Base-by-base conservation (phyloP, 2,329 filamentous ascomycete genomes). In the Hypoxylon sp. region DNA sequence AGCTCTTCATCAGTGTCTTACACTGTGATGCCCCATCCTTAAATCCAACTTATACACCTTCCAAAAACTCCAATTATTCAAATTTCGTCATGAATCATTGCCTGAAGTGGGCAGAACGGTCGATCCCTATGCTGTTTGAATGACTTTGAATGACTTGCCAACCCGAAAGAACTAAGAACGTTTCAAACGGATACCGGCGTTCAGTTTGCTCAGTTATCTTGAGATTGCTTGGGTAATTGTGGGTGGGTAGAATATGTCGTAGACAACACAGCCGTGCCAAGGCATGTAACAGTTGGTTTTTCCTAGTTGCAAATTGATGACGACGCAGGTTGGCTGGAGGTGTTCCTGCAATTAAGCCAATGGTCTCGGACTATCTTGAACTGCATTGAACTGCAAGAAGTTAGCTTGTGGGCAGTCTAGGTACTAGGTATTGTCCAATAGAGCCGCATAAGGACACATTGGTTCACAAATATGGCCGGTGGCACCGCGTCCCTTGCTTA, bases 51-150 rank as follows among this genome's bases (percentile, higher is more conserved):
- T 59, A 35, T 62, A 22, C 46, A 53, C 46, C 57, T 52, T 52
- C 60, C 57, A 26, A 65, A 33, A 37, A 44, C 53, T 31, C 58
- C 42, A 56, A 19, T 13, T 60, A 14, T 57, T 11, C 37, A 47
- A 11, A 63, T 63, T 50, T 57, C 61, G 65, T 65, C 68, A 70
- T 70, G 65, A 60, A 57, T 70, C 68, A 68, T 54, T 51, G 22
- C 60, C 37, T 13, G 29, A 48, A 54, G 42, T 39, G 24, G 44
- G 53, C 29, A 24, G 11, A 22, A 26, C n/a, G 17, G 58, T 33
- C 42, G 65, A 70, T 70, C 68, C 10, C 24, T 56, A 60, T 46
- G 9, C 26, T 65, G 33, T 44, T 44, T 22, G 19, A 22, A 22
- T 22, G 19, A 22, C 19, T 22, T 22, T 9, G 31, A 33, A 54